Base-by-base conservation (phyloP, 768 basidiomycete species). In the Auricularia sp. region DNA sequence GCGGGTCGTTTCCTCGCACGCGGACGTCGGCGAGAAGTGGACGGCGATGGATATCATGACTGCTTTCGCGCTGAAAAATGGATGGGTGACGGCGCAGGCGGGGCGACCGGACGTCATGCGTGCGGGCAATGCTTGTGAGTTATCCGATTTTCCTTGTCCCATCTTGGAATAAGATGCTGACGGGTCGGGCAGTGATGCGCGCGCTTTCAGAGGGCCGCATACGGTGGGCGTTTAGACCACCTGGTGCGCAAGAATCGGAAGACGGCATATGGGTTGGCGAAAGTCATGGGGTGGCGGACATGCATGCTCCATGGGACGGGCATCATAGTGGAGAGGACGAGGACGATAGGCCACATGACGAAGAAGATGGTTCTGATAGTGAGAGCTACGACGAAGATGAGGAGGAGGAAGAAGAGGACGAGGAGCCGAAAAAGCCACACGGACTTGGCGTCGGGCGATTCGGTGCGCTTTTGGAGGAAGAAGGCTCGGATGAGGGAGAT, bases 31-130 rank as follows among this genome's bases (percentile, higher is more conserved):
- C 5, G 68, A 68, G 64, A 58, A 67, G 34, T 97, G 94, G 95
- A 94, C 92, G 0, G 87, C 94, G 3, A 91, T 89, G 78, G 90
- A 92, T 69, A 81, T 98, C 61, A 80, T 97, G 66, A 85, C 82
- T 3, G 86, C 88, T 2, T 90, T 89, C 73, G 93, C 95, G 1
- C 73, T 82, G 62, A 78, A 81, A 65, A 91, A 89, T 72, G 88
- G 90, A 21, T 93, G 88, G 87, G 75, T 94, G 51, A 98, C 95
- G 37, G 94, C 95, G 10, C 90, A 94, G 74, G 91, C 91, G 4
- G 94, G 93, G 1, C 75, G 95, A 67, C 88, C 94, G 2, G 95
- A 98, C 75, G 77, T 90, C 29, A 87, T 92, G 71, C 83, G 95
- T 51, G 92, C 95, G 3, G 95, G 94, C 37, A 95, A 95, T 73